phyloP scores from a whole-genome alignment of 345 rosid genomes.

The Eucalyptus caleyi region DNA sequence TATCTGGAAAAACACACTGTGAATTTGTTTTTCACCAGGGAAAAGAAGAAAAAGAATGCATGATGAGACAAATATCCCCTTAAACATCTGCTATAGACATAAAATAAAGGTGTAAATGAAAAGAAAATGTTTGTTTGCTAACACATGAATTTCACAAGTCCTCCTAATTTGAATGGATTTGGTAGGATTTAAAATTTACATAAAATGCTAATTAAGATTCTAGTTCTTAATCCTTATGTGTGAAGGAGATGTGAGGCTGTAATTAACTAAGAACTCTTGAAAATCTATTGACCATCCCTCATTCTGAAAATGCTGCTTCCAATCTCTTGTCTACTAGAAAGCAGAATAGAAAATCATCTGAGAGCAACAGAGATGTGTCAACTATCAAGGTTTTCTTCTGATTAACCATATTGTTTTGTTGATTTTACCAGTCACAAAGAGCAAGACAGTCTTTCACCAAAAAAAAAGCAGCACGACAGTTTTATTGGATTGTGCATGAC shows the following conservation, averaged over 20 bases:
- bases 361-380: not conserved
- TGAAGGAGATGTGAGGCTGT: not conserved
- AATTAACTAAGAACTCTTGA: not conserved
- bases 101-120: too few species aligned
- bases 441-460: too few species aligned
- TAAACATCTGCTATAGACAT: too few species aligned
- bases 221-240: not conserved
- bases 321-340: not conserved
- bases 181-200: not conserved
- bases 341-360: not conserved
- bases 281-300: not conserved
- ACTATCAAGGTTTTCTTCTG: not conserved
- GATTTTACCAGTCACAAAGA: too few species aligned
- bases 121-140: too few species aligned
- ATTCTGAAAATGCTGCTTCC: not conserved
- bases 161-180: not conserved
- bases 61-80: too few species aligned
- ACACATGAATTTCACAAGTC: not conserved
- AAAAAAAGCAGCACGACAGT: not conserved
- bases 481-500: not conserved
- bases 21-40: not conserved
- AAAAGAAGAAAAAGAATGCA: too few species aligned
- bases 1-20: not conserved
- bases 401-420: too few species aligned
- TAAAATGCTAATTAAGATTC: not conserved